Base-by-base conservation (phyloP, 2,329 filamentous ascomycete genomes). In the Scedosporium apiospermum region DNA sequence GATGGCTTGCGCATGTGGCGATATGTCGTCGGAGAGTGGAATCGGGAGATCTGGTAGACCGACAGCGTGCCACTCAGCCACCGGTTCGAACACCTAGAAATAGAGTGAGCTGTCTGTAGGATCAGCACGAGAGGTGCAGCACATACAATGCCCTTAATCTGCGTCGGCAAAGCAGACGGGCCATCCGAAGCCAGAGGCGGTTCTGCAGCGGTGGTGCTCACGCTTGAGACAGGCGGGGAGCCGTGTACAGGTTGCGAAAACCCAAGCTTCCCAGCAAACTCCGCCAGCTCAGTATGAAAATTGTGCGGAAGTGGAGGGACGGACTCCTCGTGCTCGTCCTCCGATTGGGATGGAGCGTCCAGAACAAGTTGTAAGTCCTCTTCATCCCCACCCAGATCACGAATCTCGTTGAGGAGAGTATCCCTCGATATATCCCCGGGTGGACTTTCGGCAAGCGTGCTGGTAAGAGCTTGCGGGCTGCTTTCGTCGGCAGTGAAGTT, bases 351-450 rank as follows among this genome's bases (percentile, higher is more conserved):
- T 41, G 76, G 74, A 12, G 77, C 74, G 64, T 81, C 83, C 51
- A 79, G 81, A 61, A 89, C 80, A 41, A 89, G 78, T 42, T 84
- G 81, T 53, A 87, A 71, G 65, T 89, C 87, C 51, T 84, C 78
- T 71, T 88, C 83, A 61, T 87, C 84, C 14, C 87, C 87, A 3
- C 86, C 87, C 1, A 89, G 75, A 14, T 83, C 84, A 66, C 80
- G 77, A 65, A 89, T 89, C 68, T 89, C 87, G 63, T 84, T 80
- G 6, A 89, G 74, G 4, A 89, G 74, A 12, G 73, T 70, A 38
- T 76, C 74, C n/a, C 72, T 67, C 7, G 64, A 63, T 12, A 65
- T 38, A 27, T 34, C 30, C 41, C 41, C 23, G 27, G 49, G 62
- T 41, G 63, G 51, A 42, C 61, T 53, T 49, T 21, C 44, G 18